Percentiles rank a stretch among this genome's conserved stretches.
Evolutionary conservation across 345 rosid genomes (phyloP).

Genomic region (Salix brachista): DNA sequence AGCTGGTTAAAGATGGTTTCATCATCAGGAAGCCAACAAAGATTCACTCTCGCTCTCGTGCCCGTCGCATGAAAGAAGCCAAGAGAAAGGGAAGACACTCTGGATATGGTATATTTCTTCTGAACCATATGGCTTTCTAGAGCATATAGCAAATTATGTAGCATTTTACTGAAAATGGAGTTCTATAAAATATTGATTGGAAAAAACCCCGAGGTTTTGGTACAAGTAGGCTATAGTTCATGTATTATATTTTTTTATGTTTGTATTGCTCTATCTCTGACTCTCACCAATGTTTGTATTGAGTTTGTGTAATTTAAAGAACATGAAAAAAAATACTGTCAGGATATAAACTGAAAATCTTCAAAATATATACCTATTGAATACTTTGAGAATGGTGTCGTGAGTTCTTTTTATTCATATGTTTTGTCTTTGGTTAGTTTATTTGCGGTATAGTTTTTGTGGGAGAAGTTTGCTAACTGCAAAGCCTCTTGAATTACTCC

Average conservation of each 20-base stretch:
- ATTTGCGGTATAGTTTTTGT: not conserved
- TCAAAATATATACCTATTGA: not conserved
- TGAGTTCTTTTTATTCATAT: not conserved
- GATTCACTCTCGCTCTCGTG: conserved; percentile 94
- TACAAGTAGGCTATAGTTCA: not conserved
- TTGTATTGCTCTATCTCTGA: not conserved
- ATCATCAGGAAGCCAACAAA: conserved; percentile 95
- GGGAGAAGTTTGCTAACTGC: not conserved
- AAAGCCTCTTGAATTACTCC: not conserved
- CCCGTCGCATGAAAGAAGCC: conserved; percentile 79
- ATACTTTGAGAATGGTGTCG: not conserved
- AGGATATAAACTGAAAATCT: not conserved
- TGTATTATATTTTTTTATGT: not conserved
- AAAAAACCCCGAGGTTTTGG: not conserved
- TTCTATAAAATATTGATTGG: not conserved
- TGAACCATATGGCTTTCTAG: not conserved
- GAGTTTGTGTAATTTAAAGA: not conserved
- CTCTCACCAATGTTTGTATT: not conserved
- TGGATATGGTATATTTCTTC: conserved; percentile 62
- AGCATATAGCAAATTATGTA: not conserved
- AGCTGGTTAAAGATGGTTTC: conserved; percentile 92
- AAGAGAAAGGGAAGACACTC: conserved; percentile 96
- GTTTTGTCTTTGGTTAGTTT: not conserved
- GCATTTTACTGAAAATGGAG: not conserved
- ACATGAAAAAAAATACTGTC: not conserved